phyloP scores from a whole-genome alignment of 2,329 filamentous ascomycete genomes.

The Pseudogymnoascus sp. region DNA sequence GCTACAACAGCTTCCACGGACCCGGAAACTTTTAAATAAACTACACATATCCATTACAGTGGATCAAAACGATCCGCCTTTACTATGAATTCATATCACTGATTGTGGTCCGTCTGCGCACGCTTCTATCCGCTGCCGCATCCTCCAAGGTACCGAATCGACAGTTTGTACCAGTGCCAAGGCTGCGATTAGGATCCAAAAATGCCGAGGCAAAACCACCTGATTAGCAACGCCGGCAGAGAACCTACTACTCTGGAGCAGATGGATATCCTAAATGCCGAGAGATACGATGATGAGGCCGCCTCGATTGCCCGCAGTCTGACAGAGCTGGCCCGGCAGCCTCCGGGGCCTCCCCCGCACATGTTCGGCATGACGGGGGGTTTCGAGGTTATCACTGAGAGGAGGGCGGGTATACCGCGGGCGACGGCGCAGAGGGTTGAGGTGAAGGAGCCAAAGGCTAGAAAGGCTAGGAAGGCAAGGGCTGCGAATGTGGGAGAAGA shows the following conservation, averaged over 20 bases:
- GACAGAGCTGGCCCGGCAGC: conserved; percentile 11
- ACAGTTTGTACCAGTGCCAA: not conserved
- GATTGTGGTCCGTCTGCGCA: not conserved
- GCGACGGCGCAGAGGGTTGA: not conserved
- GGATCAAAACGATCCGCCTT: not conserved
- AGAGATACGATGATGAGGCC: conserved; percentile 36
- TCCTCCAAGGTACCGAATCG: conserved; percentile 2
- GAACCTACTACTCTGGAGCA: not conserved
- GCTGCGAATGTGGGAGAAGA: conserved; percentile 15
- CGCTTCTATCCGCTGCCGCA: not conserved
- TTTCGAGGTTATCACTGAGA: not conserved
- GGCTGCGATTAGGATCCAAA: not conserved
- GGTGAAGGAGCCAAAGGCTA: not conserved
- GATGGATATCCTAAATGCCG: conserved; percentile 33
- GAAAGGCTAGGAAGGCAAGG: conserved; percentile 12
- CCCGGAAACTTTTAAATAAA: not conserved
- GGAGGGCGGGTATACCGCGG: not conserved
- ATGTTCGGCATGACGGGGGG: conserved; percentile 21
- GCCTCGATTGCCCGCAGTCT: conserved; percentile 16
- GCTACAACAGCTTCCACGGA: not conserved
- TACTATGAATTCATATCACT: not conserved
- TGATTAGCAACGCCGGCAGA: not conserved
- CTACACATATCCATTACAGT: not conserved
- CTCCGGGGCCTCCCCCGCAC: conserved; percentile 15
- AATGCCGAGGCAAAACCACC: not conserved